phyloP scores from a whole-genome alignment of 495 filamentous ascomycete genomes.

The Aspergillus taichungensis region DNA sequence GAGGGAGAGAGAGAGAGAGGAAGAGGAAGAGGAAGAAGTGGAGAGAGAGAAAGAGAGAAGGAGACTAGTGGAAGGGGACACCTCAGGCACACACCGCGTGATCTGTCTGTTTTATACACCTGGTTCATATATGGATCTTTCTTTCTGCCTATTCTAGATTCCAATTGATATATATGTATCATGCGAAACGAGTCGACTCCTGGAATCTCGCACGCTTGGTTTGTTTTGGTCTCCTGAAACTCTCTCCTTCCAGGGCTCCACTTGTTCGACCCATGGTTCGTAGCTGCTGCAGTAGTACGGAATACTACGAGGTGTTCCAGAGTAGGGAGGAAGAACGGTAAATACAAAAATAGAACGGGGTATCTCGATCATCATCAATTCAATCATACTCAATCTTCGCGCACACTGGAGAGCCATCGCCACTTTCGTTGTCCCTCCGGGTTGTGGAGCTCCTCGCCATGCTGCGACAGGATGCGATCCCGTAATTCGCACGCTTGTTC shows the following conservation, averaged over 20 bases:
- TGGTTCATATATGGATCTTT: too few species aligned
- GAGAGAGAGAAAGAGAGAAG: conserved; percentile 5
- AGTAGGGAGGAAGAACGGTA: neutral
- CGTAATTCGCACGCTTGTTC: conserved; percentile 5
- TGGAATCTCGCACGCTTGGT: too few species aligned
- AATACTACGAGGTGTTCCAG: too few species aligned
- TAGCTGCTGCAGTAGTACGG: too few species aligned
- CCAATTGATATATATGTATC: too few species aligned
- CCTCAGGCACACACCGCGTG: neutral
- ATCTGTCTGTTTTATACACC: neutral
- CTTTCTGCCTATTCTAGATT: too few species aligned
- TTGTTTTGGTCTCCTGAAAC: too few species aligned
- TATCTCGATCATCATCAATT: neutral
- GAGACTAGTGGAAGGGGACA: neutral
- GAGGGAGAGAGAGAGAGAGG: neutral
- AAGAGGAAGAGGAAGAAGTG: conserved; percentile 4
- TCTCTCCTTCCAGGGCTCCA: too few species aligned
- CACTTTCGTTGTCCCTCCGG: conserved; percentile 16
- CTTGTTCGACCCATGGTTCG: neutral
- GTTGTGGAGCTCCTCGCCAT: conserved; percentile 3
- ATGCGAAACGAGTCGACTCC: too few species aligned
- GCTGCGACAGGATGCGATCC: neutral
- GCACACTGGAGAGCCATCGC: conserved; percentile 14
- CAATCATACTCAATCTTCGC: neutral
- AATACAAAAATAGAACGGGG: neutral